Evolutionary conservation across 768 basidiomycete species (phyloP), one percentile per base, ranked within the genome.

Genomic region (Terana coerulea): DNA sequence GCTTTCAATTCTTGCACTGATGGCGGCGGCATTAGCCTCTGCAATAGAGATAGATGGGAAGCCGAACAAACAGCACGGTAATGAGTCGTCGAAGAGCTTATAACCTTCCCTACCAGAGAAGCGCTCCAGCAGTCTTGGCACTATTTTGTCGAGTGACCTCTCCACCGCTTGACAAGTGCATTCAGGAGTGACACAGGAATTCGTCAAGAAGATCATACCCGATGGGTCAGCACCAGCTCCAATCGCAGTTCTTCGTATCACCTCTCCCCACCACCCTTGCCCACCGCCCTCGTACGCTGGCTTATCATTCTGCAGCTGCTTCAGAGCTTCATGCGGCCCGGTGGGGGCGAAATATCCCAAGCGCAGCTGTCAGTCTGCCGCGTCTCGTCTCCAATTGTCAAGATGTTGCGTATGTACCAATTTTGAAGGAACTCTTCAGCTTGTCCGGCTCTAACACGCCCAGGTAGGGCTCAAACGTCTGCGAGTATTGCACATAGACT

Each of bases 71-170:
- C 83, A 58, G 57, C 78, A 62, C 53, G 72, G 52, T 19, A 74
- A 51, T 8, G 73, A 64, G 60, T 86, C 84, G 36, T 78, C 75
- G 49, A 77, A 84, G 11, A 77, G 71, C 55, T 65, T 72, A 63
- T 91, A 91, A 1, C 86, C 90, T 64, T 88, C 76, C 53, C 70
- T 72, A 19, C 84, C 83, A 61, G 84, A 81, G 64, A 92, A 92
- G 25, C 81, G 75, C 31, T 68, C 61, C 71, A 91, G 74, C n/a
- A 91, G 76, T 14, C 54, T 66, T 6, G 77, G 69, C 12, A 85
- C 81, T 40, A 92, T 86, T 43, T 70, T 54, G n/a, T 69, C 58
- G 28, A 91, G 65, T 48, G 76, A 74, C 6, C 55, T 61, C 51
- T 82, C 74, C 10, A 91, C 75, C 17, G 64, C 87, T 89, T n/a